Evolutionary conservation across 164 flowering plant genomes (phyloP).

Genomic region (Nymphaea thermarum): DNA sequence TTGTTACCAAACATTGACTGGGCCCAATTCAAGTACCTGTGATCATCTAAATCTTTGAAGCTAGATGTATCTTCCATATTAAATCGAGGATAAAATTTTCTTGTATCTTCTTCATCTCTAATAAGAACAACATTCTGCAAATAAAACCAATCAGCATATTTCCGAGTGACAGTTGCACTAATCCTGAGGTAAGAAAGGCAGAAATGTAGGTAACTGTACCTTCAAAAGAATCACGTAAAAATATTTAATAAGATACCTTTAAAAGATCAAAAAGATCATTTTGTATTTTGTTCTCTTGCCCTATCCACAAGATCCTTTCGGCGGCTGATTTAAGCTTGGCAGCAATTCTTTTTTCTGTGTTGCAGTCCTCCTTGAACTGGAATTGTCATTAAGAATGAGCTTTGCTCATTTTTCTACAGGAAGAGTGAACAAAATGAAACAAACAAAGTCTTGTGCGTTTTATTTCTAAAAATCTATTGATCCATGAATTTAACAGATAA

Average conservation of each 20-base stretch:
- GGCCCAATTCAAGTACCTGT: slow-evolving; percentile 35
- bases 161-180: too few relatives aligned
- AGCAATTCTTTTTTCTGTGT: slow-evolving; percentile 82
- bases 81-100: slow-evolving; percentile 87
- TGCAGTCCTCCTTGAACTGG: slow-evolving; percentile 88
- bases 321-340: slow-evolving; percentile 50
- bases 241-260: slow-evolving; percentile 26
- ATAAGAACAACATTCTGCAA: slow-evolving; percentile 89
- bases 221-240: too few relatives aligned
- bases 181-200: too few relatives aligned
- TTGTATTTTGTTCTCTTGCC: slow-evolving; percentile 45
- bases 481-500: too few relatives aligned
- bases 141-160: neutral
- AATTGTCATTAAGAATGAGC: neutral
- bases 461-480: too few relatives aligned
- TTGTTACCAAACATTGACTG: too few relatives aligned
- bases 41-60: slow-evolving; percentile 76
- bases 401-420: too few relatives aligned
- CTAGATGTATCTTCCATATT: slow-evolving; percentile 85
- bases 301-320: slow-evolving; percentile 38
- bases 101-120: slow-evolving; percentile 76
- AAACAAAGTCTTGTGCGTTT: too few relatives aligned
- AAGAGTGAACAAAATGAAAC: too few relatives aligned
- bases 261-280: slow-evolving; percentile 68
- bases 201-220: neutral